phyloP scores from a whole-genome alignment of 495 filamentous ascomycete genomes.

The Xylaria nigripes region DNA sequence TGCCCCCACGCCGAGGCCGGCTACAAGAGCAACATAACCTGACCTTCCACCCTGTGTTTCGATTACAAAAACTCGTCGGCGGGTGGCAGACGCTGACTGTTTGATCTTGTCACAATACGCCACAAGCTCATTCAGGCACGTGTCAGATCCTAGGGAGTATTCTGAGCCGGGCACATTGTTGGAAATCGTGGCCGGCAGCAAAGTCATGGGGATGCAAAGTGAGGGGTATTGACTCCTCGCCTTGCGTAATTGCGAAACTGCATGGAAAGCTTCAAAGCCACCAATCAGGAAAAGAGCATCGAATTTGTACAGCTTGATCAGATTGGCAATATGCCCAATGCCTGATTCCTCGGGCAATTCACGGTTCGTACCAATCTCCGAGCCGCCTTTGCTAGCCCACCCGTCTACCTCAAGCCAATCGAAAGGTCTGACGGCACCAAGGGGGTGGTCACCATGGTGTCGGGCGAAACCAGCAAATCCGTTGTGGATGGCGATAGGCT shows the following conservation, averaged over 20 bases:
- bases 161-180: slow-evolving; percentile 99
- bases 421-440: slow-evolving; percentile 75
- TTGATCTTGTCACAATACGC: slow-evolving; percentile 95
- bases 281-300: slow-evolving; percentile 89
- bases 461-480: slow-evolving; percentile 92
- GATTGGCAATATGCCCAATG: slow-evolving; percentile 71
- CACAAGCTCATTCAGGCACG: slow-evolving; percentile 93
- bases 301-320: slow-evolving; percentile 79
- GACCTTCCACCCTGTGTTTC: slow-evolving; percentile 94
- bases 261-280: slow-evolving; percentile 95
- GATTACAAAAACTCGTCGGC: slow-evolving; percentile 91
- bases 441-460: slow-evolving; percentile 74
- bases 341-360: slow-evolving; percentile 78
- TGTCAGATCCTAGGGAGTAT: slow-evolving; percentile 94
- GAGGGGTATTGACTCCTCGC: slow-evolving; percentile 69
- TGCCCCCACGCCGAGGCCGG: slow-evolving; percentile 81
- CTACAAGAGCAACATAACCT: slow-evolving; percentile 88
- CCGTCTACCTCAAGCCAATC: slow-evolving; percentile 88
- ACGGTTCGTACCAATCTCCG: slow-evolving; percentile 96
- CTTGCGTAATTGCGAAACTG: slow-evolving; percentile 75
- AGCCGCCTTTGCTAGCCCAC: slow-evolving; percentile 95
- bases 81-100: slow-evolving; percentile 87
- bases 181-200: slow-evolving; percentile 93
- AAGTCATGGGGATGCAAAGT: slow-evolving; percentile 86
- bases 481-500: slow-evolving; percentile 86